Conservation (phyloP, 192 early-diverging fungal genomes). For the Spizellomyces punctatus region DNA sequence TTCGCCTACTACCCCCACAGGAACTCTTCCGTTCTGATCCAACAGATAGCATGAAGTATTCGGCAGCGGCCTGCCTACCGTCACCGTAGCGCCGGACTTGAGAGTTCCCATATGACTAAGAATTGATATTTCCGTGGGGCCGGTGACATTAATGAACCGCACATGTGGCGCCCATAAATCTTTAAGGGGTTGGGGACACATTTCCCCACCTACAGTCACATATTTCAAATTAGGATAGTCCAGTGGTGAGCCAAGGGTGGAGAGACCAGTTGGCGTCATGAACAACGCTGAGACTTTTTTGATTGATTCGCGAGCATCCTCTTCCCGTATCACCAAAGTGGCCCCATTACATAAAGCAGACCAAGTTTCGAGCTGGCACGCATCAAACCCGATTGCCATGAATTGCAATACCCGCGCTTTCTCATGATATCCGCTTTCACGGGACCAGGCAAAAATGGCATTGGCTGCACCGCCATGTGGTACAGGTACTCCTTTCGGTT, state of each 20-base stretch:
- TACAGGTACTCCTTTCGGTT: slow-evolving; percentile 2
- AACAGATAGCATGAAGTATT: too few relatives aligned
- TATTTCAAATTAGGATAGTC: slow-evolving; percentile 24
- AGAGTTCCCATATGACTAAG: too few relatives aligned
- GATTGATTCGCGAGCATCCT: not conserved
- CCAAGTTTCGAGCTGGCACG: not conserved
- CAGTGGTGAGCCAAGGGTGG: slow-evolving; percentile 2
- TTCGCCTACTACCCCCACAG: slow-evolving; percentile 45
- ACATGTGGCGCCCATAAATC: slow-evolving; percentile 26
- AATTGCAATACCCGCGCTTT: slow-evolving; percentile 4
- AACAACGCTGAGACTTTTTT: not conserved
- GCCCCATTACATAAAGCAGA: slow-evolving; percentile 1
- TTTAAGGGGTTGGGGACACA: slow-evolving; percentile 9
- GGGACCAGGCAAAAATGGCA: not conserved
- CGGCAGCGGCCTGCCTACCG: not conserved
- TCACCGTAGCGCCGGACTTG: not conserved
- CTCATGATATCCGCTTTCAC: too few relatives aligned
- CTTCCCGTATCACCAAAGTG: slow-evolving; percentile 8
- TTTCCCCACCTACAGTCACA: slow-evolving; percentile 26
- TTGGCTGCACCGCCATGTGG: not conserved
- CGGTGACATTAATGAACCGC: not conserved
- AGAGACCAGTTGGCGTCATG: not conserved
- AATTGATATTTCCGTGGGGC: too few relatives aligned
- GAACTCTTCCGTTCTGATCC: too few relatives aligned
- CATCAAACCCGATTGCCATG: slow-evolving; percentile 9